A percentile compares a stretch with the other conserved stretches of the same genome.
Evolutionary conservation across 192 early-diverging fungal species (phyloP).

Genomic region (Coemansia sp.): DNA sequence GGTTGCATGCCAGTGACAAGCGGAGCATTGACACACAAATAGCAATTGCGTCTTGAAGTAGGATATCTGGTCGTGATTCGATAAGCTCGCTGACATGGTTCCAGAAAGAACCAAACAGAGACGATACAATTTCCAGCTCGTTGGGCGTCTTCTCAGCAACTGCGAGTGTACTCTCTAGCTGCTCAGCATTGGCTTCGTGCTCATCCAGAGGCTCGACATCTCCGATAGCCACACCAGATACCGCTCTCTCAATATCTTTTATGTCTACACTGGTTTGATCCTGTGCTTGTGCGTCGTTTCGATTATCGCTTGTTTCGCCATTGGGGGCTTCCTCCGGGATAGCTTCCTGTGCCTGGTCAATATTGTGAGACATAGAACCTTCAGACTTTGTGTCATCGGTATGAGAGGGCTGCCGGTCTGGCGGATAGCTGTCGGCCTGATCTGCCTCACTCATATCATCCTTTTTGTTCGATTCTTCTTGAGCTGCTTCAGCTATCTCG

Average conservation of each 20-base stretch:
- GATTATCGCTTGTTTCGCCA: not conserved
- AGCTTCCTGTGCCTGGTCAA: not conserved
- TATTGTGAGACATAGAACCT: not conserved
- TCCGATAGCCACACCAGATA: not conserved
- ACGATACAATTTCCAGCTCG: slow-evolving; percentile 31
- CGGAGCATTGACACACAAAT: slow-evolving; percentile 86
- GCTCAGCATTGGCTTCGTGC: not conserved
- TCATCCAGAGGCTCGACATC: not conserved
- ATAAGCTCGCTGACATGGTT: slow-evolving; percentile 89
- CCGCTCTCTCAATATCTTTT: not conserved
- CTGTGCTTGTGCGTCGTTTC: not conserved
- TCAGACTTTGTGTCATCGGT: not conserved
- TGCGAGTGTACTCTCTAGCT: not conserved
- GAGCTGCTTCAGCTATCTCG: not conserved
- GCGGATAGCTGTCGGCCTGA: not conserved
- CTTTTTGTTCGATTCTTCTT: not conserved
- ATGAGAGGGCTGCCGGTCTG: not conserved
- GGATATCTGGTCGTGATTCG: slow-evolving; percentile 88
- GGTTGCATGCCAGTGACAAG: slow-evolving; percentile 83
- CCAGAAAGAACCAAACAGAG: slow-evolving; percentile 97
- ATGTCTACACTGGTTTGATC: not conserved
- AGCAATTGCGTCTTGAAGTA: slow-evolving; percentile 88
- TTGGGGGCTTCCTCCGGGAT: not conserved
- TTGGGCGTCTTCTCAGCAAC: slow-evolving; percentile 11
- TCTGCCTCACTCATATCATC: slow-evolving; percentile 10